Evolutionary conservation across 2,329 filamentous ascomycete species (phyloP).

Genomic region (Coniochaeta hoffmannii): DNA sequence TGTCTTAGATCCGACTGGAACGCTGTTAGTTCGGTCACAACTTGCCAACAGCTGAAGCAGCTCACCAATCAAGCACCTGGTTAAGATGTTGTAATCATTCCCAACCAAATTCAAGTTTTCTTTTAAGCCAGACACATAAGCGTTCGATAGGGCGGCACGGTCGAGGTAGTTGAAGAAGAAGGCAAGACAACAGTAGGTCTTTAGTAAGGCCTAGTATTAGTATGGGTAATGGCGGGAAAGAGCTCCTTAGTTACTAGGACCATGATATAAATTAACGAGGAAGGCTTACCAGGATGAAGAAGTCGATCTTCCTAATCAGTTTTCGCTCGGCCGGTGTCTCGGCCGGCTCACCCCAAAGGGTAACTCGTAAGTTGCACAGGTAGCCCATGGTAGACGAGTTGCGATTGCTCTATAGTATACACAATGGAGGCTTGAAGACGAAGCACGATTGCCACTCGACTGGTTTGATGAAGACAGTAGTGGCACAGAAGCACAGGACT

Average conservation of each 20-base stretch:
- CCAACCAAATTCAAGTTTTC: slow-evolving; percentile 41
- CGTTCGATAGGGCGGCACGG: slow-evolving; percentile 43
- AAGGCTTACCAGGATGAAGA: slow-evolving; percentile 47
- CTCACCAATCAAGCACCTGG: slow-evolving; percentile 39
- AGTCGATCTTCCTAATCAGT: slow-evolving; percentile 52
- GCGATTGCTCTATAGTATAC: no score
- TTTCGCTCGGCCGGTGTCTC: slow-evolving; percentile 26
- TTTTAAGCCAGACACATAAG: slow-evolving; percentile 47
- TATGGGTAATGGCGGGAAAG: background rate
- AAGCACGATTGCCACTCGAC: no score
- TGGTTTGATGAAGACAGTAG: no score
- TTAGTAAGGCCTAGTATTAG: background rate
- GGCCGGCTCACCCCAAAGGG: no score
- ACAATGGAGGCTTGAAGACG: no score
- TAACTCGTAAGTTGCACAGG: no score
- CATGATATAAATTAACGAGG: no score
- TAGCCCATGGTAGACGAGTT: no score
- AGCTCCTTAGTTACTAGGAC: no score
- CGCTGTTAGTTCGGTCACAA: background rate
- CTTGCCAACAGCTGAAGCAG: slow-evolving; percentile 17
- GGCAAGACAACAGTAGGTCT: background rate
- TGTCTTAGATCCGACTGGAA: background rate
- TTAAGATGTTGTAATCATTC: slow-evolving; percentile 45
- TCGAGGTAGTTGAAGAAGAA: slow-evolving; percentile 28
- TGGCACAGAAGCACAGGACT: no score